Evolutionary conservation across 176 grass and related monocot species (phyloP).

Genomic region (Carex pumila): DNA sequence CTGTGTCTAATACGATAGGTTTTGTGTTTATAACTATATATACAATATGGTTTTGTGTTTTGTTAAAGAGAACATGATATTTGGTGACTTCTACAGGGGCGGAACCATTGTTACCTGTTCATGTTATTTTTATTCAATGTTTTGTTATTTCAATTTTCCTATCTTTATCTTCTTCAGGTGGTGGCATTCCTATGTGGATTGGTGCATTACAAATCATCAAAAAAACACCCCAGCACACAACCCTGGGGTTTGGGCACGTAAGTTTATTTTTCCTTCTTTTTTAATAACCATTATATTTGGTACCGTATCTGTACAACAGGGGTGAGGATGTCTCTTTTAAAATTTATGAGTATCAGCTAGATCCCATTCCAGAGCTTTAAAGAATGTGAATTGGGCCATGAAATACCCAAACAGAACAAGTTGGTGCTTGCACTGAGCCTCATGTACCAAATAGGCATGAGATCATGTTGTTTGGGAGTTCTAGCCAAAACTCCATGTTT

Average conservation of each 20-base stretch:
- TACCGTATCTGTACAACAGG: neutral
- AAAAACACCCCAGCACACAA: constrained; percentile 69
- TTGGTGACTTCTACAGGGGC: neutral
- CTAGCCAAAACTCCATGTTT: neutral
- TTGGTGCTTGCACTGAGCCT: neutral
- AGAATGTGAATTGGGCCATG: neutral
- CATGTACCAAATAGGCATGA: neutral
- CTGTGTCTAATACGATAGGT: neutral
- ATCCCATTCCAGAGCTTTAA: neutral
- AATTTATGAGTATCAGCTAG: neutral
- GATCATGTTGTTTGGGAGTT: neutral
- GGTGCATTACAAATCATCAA: constrained; percentile 91
- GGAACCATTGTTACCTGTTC: neutral
- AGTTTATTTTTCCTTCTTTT: constrained; percentile 25
- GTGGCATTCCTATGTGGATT: constrained; percentile 90
- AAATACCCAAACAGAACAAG: neutral
- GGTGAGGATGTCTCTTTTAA: neutral
- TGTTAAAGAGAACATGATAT: neutral
- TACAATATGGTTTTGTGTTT: neutral
- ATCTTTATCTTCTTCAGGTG: constrained; percentile 43
- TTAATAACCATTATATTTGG: neutral
- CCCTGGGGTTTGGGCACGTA: constrained; percentile 95
- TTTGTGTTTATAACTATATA: neutral
- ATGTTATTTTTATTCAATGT: neutral
- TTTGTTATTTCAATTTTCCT: neutral